These are phyloP conservation scores for Kodamaea alishanica DNA, from an alignment of 1,139 yeast genomes.

Conservation along the genomic window DNA sequence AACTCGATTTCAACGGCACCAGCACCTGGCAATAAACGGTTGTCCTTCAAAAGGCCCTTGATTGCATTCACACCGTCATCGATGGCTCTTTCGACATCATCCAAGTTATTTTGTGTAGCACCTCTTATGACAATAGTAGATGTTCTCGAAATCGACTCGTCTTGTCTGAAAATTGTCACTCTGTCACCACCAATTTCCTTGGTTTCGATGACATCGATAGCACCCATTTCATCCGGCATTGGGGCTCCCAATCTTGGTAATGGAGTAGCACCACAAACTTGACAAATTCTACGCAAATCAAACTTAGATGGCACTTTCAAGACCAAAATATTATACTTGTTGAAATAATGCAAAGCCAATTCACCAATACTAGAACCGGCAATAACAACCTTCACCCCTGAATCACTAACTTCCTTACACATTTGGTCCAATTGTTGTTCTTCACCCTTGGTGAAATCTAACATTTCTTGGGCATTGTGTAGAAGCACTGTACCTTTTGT, in stretches of 20 bases:
- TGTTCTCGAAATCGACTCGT: constrained; percentile 65
- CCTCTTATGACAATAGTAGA: constrained; percentile 93
- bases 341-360: constrained; percentile 85
- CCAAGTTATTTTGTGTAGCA: constrained; percentile 92
- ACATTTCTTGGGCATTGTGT: constrained; percentile 95
- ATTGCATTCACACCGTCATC: constrained; percentile 95
- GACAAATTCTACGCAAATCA: constrained; percentile 87
- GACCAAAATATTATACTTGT: constrained; percentile 79
- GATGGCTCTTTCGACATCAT: constrained; percentile 93
- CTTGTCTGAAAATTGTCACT: constrained; percentile 90
- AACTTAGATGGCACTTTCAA: constrained; percentile 90
- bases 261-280: constrained; percentile 98
- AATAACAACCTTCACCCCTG: constrained; percentile 83
- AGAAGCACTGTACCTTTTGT: constrained; percentile 95
- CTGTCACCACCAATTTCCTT: constrained; percentile 96
- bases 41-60: constrained; percentile 80
- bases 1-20: constrained; percentile 95
- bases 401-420: constrained; percentile 76
- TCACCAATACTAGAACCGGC: constrained; percentile 96
- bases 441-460: constrained; percentile 93
- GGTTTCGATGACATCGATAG: constrained; percentile 83
- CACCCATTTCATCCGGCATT: constrained; percentile 90
- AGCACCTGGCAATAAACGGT: constrained; percentile 87
- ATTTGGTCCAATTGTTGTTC: constrained; percentile 88
- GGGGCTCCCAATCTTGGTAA: constrained; percentile 95